Evolutionary conservation across 306 rosid genomes (phyloP).

Genomic region (Acacia confusa): DNA sequence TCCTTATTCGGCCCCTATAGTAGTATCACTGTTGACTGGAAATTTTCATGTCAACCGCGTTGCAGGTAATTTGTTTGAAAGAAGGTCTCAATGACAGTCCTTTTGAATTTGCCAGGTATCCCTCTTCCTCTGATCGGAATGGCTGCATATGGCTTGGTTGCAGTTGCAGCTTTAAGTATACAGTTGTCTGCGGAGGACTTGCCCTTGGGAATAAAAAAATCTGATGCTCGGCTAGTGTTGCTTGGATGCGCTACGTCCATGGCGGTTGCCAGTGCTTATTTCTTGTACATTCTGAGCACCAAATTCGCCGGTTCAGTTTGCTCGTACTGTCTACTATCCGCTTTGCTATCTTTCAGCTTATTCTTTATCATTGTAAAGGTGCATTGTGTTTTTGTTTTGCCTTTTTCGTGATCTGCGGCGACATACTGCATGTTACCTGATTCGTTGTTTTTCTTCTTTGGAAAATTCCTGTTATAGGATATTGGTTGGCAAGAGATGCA

Average conservation of each 20-base stretch:
- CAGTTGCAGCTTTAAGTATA: constrained; percentile 54
- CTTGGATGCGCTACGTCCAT: constrained; percentile 73
- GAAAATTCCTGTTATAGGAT: constrained; percentile 48
- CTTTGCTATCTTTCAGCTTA: constrained; percentile 70
- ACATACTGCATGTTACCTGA: not conserved
- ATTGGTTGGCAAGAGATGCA: constrained; percentile 57
- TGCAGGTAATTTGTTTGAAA: constrained; percentile 45
- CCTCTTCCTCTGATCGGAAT: constrained; percentile 88
- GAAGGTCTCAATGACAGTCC: constrained; percentile 38
- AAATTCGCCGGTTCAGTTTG: constrained; percentile 65
- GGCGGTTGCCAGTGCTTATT: constrained; percentile 86
- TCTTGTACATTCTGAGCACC: constrained; percentile 72
- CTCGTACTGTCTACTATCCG: constrained; percentile 73
- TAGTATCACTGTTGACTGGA: constrained; percentile 8
- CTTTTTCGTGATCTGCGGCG: not conserved
- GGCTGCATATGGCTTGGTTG: constrained; percentile 68
- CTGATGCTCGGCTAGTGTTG: constrained; percentile 53
- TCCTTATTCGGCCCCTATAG: not conserved
- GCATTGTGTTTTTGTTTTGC: not conserved
- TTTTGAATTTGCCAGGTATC: constrained; percentile 59
- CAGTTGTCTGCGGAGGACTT: constrained; percentile 54
- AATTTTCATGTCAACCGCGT: constrained; percentile 19
- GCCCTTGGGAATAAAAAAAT: constrained; percentile 56
- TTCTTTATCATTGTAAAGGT: constrained; percentile 63
- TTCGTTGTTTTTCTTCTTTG: not conserved